Percentiles rank a stretch among this genome's conserved stretches.
Conservation (phyloP, 2,329 filamentous ascomycete genomes). For the Fonsecaea multimorphosa region DNA sequence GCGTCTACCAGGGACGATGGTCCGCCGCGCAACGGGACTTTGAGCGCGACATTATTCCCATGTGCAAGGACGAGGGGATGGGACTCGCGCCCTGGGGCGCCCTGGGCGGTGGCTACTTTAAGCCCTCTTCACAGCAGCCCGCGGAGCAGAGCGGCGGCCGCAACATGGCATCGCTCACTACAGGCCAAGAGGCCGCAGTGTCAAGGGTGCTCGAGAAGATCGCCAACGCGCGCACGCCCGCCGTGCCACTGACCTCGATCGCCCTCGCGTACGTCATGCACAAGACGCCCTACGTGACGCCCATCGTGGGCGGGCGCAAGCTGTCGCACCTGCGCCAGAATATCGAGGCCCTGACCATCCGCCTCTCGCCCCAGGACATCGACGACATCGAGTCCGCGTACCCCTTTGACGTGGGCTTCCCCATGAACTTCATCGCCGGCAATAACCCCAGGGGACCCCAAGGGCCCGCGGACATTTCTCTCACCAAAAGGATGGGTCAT, state of each 20-base stretch:
- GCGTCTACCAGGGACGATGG: constrained; percentile 72
- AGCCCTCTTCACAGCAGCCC: not conserved
- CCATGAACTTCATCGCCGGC: constrained; percentile 50
- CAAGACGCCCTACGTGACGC: constrained; percentile 61
- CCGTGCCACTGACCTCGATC: constrained; percentile 30
- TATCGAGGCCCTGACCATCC: constrained; percentile 61
- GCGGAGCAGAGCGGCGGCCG: constrained; percentile 25
- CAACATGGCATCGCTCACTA: constrained; percentile 32
- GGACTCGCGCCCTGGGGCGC: constrained; percentile 62
- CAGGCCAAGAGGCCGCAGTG: constrained; percentile 35
- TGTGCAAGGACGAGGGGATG: constrained; percentile 68
- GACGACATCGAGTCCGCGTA: constrained; percentile 60
- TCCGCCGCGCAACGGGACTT: constrained; percentile 67
- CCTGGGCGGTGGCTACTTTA: constrained; percentile 60
- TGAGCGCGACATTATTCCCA: constrained; percentile 72
- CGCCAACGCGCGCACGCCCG: constrained; percentile 23
- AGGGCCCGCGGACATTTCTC: constrained; percentile 24
- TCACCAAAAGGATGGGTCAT: constrained; percentile 26
- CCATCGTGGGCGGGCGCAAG: constrained; percentile 61
- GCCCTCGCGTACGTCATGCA: constrained; percentile 60
- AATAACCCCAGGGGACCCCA: constrained; percentile 16
- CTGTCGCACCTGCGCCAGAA: constrained; percentile 61
- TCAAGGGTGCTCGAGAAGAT: constrained; percentile 35
- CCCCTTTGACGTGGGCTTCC: constrained; percentile 64
- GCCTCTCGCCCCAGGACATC: constrained; percentile 60